These are phyloP conservation scores for Dioscorea cayenensis DNA, from an alignment of 116 monocot genomes.

Conservation along the genomic window DNA sequence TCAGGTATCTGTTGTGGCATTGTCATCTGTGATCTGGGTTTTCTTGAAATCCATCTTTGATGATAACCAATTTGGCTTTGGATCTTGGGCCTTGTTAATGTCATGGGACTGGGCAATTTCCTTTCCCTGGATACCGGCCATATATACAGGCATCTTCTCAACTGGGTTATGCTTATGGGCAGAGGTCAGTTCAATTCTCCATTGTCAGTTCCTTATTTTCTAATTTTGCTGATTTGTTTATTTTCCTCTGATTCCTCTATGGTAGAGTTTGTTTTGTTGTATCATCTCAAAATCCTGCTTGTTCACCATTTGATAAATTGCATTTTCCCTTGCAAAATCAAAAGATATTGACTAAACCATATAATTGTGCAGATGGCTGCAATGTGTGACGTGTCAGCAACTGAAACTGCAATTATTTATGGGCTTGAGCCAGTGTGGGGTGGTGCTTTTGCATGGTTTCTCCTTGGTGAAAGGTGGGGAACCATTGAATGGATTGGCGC, in stretches of 20 bases:
- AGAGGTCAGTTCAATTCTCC: slow-evolving; percentile 40
- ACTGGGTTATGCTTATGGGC: slow-evolving; percentile 72
- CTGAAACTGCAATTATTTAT: slow-evolving; percentile 80
- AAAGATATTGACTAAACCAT: background rate
- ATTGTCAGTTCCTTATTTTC: background rate
- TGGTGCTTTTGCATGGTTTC: slow-evolving; percentile 83
- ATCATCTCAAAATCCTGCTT: background rate
- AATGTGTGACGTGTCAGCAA: slow-evolving; percentile 79
- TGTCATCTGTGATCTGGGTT: slow-evolving; percentile 62
- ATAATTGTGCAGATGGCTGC: slow-evolving; percentile 54
- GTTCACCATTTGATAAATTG: background rate
- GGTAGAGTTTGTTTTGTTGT: background rate
- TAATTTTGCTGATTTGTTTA: background rate
- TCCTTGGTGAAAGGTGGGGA: slow-evolving; percentile 80
- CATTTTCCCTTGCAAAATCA: background rate
- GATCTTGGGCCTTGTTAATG: slow-evolving; percentile 18
- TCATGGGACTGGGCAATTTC: slow-evolving; percentile 40
- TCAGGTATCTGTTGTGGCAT: slow-evolving; percentile 60
- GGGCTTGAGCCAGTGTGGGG: slow-evolving; percentile 87
- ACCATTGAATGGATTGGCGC: slow-evolving; percentile 69
- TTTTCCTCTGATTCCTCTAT: slow-evolving; percentile 1
- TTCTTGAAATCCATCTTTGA: slow-evolving; percentile 24
- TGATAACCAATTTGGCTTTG: slow-evolving; percentile 11
- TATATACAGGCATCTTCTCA: slow-evolving; percentile 80
- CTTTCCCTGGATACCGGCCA: slow-evolving; percentile 91